These are phyloP conservation scores for Hymenoscyphus linearis DNA, from an alignment of 2,329 filamentous ascomycete species.

Conservation along the genomic window DNA sequence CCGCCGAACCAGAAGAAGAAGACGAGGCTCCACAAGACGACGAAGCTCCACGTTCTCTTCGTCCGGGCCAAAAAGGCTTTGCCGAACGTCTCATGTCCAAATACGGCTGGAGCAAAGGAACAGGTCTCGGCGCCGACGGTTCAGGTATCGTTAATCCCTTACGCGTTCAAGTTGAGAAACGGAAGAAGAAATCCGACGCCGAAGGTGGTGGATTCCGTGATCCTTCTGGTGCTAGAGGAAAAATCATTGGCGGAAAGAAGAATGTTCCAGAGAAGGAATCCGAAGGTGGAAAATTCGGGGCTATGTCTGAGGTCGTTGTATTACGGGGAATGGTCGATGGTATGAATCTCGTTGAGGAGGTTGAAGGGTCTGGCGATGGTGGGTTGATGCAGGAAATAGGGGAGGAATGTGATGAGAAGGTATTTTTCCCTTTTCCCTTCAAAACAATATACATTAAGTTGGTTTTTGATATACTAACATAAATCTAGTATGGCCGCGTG, in stretches of 20 bases:
- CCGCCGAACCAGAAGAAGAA: conserved; percentile 34
- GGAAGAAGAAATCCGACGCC: conserved; percentile 70
- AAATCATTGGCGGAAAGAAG: conserved; percentile 73
- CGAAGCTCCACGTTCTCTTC: conserved; percentile 49
- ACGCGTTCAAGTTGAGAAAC: conserved; percentile 78
- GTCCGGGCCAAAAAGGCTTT: conserved; percentile 78
- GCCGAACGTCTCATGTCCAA: conserved; percentile 86
- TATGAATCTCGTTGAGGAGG: conserved; percentile 74
- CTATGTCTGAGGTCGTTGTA: conserved; percentile 78
- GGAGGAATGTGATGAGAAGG: conserved; percentile 82
- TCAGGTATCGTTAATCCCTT: conserved; percentile 82
- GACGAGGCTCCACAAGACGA: conserved; percentile 33
- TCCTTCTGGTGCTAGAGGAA: conserved; percentile 54
- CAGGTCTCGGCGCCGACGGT: conserved; percentile 76
- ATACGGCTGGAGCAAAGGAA: conserved; percentile 87
- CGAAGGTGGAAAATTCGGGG: conserved; percentile 55
- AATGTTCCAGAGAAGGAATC: conserved; percentile 37
- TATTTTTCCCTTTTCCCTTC: conserved; percentile 30
- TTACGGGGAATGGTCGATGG: conserved; percentile 81
- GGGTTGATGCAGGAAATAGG: conserved; percentile 90
- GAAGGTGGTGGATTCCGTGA: conserved; percentile 74
- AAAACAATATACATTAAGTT: too few species aligned
- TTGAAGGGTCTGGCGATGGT: conserved; percentile 54
- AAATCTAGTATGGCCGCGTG: conserved; percentile 67
- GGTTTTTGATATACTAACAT: conserved; percentile 4